phyloP scores from a whole-genome alignment of 257 asterid species.

The Gardenia jasminoides region DNA sequence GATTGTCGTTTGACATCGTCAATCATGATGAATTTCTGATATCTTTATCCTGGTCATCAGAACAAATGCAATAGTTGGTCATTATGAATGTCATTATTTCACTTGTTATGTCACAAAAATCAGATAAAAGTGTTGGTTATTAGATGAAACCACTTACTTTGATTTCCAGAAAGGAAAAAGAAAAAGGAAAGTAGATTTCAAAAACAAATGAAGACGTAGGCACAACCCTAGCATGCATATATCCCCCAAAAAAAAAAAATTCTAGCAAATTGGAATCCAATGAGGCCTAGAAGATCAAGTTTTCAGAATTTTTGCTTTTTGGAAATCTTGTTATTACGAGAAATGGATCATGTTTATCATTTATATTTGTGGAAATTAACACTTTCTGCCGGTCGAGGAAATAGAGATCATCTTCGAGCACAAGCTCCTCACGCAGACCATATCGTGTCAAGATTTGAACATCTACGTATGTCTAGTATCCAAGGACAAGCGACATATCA shows the following conservation, averaged over 20 bases:
- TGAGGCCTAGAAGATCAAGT: background rate
- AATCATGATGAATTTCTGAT: constrained; percentile 1
- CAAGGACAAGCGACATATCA: background rate
- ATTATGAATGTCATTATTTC: constrained; percentile 12
- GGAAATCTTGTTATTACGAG: background rate
- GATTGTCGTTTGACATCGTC: background rate
- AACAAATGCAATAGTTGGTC: background rate
- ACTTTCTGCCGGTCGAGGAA: background rate
- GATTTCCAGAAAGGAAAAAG: background rate
- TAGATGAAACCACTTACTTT: background rate
- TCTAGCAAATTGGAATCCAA: background rate
- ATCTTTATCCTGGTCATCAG: background rate
- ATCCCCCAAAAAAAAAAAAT: too few relatives aligned
- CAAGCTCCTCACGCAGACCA: too few relatives aligned
- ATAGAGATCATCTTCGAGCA: background rate
- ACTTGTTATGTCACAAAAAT: background rate
- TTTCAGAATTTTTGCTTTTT: background rate
- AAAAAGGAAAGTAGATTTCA: background rate
- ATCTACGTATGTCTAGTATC: background rate
- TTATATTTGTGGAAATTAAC: background rate
- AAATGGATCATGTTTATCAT: background rate
- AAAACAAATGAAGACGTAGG: background rate
- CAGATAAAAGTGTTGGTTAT: background rate
- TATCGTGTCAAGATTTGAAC: background rate
- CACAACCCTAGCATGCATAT: background rate